phyloP scores from a whole-genome alignment of 1,139 yeast species.

The Entelexis paramagnoliae region DNA sequence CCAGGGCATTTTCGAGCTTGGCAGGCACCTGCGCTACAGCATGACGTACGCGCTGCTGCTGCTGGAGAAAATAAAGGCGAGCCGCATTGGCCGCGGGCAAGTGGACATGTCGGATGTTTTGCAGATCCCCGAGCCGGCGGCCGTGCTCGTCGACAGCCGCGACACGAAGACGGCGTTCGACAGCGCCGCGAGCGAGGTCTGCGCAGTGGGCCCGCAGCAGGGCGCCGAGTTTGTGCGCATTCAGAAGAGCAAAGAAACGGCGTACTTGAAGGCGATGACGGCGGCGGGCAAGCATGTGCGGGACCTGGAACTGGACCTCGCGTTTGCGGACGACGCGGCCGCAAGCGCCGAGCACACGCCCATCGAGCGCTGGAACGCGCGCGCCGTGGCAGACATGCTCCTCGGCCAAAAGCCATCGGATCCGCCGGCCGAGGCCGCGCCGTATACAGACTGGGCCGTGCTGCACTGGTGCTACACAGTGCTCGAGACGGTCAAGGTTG shows the following conservation, averaged over 20 bases:
- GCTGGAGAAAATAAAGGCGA: slow-evolving; percentile 19
- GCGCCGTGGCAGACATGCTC: slow-evolving; percentile 24
- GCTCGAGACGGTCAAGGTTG: slow-evolving; percentile 28
- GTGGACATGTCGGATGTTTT: slow-evolving; percentile 11
- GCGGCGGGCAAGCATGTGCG: not conserved
- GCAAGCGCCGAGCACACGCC: slow-evolving; percentile 25
- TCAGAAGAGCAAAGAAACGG: slow-evolving; percentile 17
- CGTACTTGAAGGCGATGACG: not conserved
- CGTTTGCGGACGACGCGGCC: not conserved
- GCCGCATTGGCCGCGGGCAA: slow-evolving; percentile 16
- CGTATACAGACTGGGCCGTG: slow-evolving; percentile 26
- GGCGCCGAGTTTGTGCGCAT: slow-evolving; percentile 11
- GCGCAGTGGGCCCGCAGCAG: slow-evolving; percentile 15
- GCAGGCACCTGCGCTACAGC: slow-evolving; percentile 25
- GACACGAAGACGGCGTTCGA: slow-evolving; percentile 17
- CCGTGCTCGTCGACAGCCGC: slow-evolving; percentile 20
- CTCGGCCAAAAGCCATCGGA: slow-evolving; percentile 16
- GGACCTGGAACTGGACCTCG: not conserved
- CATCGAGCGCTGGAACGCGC: slow-evolving; percentile 33
- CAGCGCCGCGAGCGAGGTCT: not conserved
- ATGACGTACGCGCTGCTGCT: slow-evolving; percentile 22
- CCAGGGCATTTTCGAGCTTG: slow-evolving; percentile 44
- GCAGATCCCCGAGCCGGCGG: slow-evolving; percentile 4
- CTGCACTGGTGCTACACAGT: slow-evolving; percentile 28
- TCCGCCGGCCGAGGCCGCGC: slow-evolving; percentile 1